Base-by-base conservation (phyloP, 2,329 filamentous ascomycete species). In the Neofusicoccum sp. region DNA sequence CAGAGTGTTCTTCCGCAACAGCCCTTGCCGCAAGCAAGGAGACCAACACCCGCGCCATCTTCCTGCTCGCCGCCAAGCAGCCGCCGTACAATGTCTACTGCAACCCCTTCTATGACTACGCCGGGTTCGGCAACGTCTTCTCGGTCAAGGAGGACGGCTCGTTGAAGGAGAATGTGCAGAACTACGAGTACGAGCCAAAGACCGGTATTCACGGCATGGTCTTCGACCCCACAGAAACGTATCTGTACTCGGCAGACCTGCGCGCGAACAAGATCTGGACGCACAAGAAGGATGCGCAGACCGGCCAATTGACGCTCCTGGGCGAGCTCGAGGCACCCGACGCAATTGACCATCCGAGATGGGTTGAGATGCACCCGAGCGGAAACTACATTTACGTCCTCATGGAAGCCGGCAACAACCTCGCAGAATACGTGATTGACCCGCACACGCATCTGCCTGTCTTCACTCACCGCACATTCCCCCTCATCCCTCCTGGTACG, bases 21-120 rank as follows among this genome's bases (percentile, higher is more conserved):
- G 89, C 87, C 63, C 81, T 82, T 67, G 90, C 91, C 54, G 82
- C 86, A 66, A 85, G 85, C 64, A 73, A 84, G 63, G 84, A 88
- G 57, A 91, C 90, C 62, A 93, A 92, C 76, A 96, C 91, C 4
- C 86, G 91, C 64, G 91, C 91, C 68, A 96, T 96, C 75, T 96
- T 96, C 79, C 84, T 93, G 61, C 85, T 96, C 54, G 89, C 91
- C 31, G 89, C 90, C 24, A 83, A 87, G 67, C 84, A 90, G 68
- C 82, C 90, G 1, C 91, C 91, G 0, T 90, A 91, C 74, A 85
- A 84, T 67, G 89, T 96, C 64, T 96, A 96, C 77, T 90, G 89
- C 74, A 95, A 95, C 74, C 91, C 91, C 7, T 96, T 96, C 76
- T 96, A 96, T 80, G 85, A 90, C 63, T 84, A 93, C 72, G 91